These are phyloP conservation scores for Malus orientalis DNA, from an alignment of 306 rosid genomes.

Conservation along the genomic window DNA sequence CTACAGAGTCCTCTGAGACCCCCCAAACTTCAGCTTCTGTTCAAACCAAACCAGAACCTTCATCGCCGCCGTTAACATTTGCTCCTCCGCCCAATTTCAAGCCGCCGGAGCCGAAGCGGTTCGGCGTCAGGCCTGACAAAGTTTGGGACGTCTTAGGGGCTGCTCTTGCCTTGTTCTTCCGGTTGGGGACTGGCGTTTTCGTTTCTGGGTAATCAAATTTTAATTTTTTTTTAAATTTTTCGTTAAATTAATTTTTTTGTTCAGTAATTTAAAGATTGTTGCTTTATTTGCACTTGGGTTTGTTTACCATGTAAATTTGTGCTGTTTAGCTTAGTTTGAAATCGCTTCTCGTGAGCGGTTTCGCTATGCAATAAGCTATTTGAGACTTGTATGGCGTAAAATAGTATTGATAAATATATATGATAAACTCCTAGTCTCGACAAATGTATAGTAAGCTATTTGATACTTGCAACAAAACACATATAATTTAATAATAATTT, in stretches of 20 bases:
- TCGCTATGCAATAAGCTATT: no score
- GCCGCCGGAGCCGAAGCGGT: slow-evolving; percentile 82
- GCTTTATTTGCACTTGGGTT: background rate
- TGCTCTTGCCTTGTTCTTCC: slow-evolving; percentile 52
- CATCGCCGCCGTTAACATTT: slow-evolving; percentile 24
- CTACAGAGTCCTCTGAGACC: slow-evolving; percentile 38
- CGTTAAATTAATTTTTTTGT: background rate
- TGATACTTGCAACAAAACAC: no score
- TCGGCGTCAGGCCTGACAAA: slow-evolving; percentile 60
- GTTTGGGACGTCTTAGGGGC: slow-evolving; percentile 49
- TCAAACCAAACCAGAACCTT: slow-evolving; percentile 18
- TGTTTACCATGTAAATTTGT: background rate
- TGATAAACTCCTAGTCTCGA: no score
- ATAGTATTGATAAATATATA: no score
- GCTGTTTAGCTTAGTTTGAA: background rate
- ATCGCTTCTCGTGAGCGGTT: no score
- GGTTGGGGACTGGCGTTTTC: slow-evolving; percentile 80
- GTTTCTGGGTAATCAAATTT: slow-evolving; percentile 54
- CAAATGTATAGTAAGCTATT: no score
- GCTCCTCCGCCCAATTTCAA: slow-evolving; percentile 79
- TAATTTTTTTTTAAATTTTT: background rate
- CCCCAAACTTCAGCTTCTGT: slow-evolving; percentile 33
- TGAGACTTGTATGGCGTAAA: no score
- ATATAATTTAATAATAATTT: no score
- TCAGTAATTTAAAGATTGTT: background rate